These are phyloP conservation scores for Candida pini DNA, from an alignment of 805 yeast species.

Conservation along the genomic window DNA sequence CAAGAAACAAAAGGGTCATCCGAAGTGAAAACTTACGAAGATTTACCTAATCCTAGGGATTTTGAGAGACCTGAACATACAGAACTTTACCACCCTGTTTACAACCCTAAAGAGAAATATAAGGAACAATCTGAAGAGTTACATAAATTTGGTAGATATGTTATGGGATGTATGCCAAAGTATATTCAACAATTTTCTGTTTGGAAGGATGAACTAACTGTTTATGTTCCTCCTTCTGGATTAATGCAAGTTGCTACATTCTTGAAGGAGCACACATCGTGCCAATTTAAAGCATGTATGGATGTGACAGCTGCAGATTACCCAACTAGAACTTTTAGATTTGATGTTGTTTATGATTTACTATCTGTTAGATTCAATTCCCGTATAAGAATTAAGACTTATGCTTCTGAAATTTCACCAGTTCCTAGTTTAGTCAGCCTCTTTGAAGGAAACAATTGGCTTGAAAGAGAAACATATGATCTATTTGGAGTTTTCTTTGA, in stretches of 20 bases:
- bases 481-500: constrained; percentile 83
- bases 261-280: constrained; percentile 70
- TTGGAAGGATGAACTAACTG: constrained; percentile 83
- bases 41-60: constrained; percentile 29
- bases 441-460: constrained; percentile 83
- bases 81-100: constrained; percentile 41
- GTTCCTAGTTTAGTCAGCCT: constrained; percentile 75
- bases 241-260: constrained; percentile 65
- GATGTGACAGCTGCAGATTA: constrained; percentile 85
- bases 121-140: constrained; percentile 61
- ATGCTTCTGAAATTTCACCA: constrained; percentile 75
- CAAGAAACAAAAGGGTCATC: no score
- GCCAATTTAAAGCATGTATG: constrained; percentile 73
- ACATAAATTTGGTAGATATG: constrained; percentile 75
- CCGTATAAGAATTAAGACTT: constrained; percentile 82
- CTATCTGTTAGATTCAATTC: constrained; percentile 80
- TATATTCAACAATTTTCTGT: constrained; percentile 78
- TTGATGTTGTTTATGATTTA: constrained; percentile 81
- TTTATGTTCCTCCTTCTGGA: constrained; percentile 72
- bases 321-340: constrained; percentile 77
- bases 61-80: constrained; percentile 29
- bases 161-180: constrained; percentile 76
- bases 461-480: constrained; percentile 85
- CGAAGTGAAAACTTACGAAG: constrained; percentile 16
- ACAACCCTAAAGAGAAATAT: constrained; percentile 75